Base-by-base conservation (phyloP, 495 filamentous ascomycete species). In the Neurospora intermedia region DNA sequence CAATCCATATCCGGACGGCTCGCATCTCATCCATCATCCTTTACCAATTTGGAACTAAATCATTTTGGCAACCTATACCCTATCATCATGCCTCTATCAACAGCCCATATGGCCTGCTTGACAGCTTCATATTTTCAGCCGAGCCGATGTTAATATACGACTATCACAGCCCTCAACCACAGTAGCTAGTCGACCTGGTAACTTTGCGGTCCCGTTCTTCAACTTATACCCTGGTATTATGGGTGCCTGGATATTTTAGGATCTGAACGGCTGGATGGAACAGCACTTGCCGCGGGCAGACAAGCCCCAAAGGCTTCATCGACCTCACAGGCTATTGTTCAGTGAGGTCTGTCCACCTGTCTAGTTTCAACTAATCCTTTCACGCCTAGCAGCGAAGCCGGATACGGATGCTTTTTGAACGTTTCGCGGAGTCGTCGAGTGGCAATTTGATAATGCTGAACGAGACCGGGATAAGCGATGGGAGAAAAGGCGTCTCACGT, bases 401-500 rank as follows among this genome's bases (percentile, higher is more conserved):
- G 20, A 31, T 59, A 59, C 23, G 20, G 48, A 59, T 27, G 11
- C 20, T 59, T 27, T 27, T 27, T 1, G 27, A 59, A 59, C 48
- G 11, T 10, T 59, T 15, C 20, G 20, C 2, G 27, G 27, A 38
- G 0, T 35, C 16, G 15, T 66, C 23, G 27, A 66, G 27, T 66
- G 54, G 54, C 54, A 38, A 66, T 35, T 62, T 18, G 0, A 38
- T 16, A 0, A 35, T 35, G 27, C 16, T 66, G 54, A 18, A 18
- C 54, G 23, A 66, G 27, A 1, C 6, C 35, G 35, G 35, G 35
- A 66, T 66, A 66, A 23, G 54, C 54, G 35, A 27, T 3, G 48
- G 2, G 48, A 15, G 54, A 31, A 66, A 35, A 35, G 38, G 27
- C 41, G 59, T 74, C 73, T 74, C 73, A 74, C 73, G 73, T 74